These are phyloP conservation scores for Massariosphaeria phaeospora DNA, from an alignment of 495 filamentous ascomycete species.

Conservation along the genomic window DNA sequence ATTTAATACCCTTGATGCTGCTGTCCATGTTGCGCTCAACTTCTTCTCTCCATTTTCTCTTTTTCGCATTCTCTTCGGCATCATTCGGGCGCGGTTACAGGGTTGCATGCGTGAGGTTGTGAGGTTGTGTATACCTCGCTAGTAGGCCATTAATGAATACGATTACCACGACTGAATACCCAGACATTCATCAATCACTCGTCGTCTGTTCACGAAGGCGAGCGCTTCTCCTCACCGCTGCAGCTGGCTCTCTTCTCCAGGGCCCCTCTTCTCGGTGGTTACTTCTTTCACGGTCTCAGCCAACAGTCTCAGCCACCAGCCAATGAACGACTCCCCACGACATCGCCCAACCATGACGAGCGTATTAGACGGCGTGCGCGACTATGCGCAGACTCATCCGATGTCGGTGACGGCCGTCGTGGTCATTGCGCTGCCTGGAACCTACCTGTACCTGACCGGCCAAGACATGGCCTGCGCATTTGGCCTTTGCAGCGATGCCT, in stretches of 20 bases:
- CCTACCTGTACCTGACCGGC: slow-evolving; percentile 17
- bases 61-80: slow-evolving; percentile 5
- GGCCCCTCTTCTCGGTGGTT: too few relatives aligned
- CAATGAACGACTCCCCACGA: background rate
- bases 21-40: background rate
- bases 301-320: background rate
- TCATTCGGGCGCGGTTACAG: background rate
- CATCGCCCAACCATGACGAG: slow-evolving; percentile 1
- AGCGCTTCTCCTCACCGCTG: too few relatives aligned
- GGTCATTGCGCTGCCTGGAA: slow-evolving; percentile 19
- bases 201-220: too few relatives aligned
- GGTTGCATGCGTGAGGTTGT: too few relatives aligned
- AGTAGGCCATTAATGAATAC: slow-evolving; percentile 20
- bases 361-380: slow-evolving; percentile 10
- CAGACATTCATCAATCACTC: background rate
- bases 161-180: background rate
- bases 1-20: slow-evolving; percentile 8
- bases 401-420: slow-evolving; percentile 10
- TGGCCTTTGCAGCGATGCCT: slow-evolving; percentile 2
- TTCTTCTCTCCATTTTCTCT: background rate
- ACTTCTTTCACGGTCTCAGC: too few relatives aligned
- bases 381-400: slow-evolving; percentile 21
- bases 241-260: too few relatives aligned
- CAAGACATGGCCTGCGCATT: slow-evolving; percentile 6
- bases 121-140: slow-evolving; percentile 2